Evolutionary conservation across 2,329 filamentous ascomycete genomes (phyloP), one percentile per base, ranked within the genome.

Genomic region (Fulvia fulva): DNA sequence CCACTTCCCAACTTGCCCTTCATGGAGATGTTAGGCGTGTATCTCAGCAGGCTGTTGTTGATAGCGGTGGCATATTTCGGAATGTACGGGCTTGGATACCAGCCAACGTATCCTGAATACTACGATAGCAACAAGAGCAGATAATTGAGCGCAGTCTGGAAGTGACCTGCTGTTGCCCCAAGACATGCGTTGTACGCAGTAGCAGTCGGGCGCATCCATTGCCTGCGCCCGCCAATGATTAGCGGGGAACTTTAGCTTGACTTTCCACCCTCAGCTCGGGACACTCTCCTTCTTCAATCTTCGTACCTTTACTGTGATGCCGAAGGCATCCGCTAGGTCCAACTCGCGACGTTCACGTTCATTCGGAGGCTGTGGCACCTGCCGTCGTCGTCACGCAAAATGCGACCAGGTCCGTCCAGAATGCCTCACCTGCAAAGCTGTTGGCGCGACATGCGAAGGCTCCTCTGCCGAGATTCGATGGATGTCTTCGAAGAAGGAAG

Each of bases 61-160:
- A 56, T 65, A 12, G 55, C 37, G 12, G 54, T 65, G 12, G 63
- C 63, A 22, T 65, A 55, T 14, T 41, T 65, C 37, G 63, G 63
- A 12, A 37, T 43, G 19, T 62, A 60, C 53, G 59, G 54, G 3
- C 52, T 65, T 25, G 63, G 63, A 21, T 65, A 65, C 34, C 57
- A 55, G 59, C 53, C 56, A 25, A 63, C 41, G 21, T 65, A 65
- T 59, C 53, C 61, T 3, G 63, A 65, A 47, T 65, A 65, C 37
- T 62, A 63, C 45, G 51, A 58, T 49, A 50, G 51, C 32, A 58
- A 49, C 51, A 63, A 65, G 61, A 50, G 55, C 22, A 63, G 51
- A 41, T 63, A 56, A 23, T 47, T 1, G 8, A 46, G 21, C 1
- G 23, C 44, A 14, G 23, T 46, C 44, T 11, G 6, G 7, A 8